Evolutionary conservation across 768 basidiomycete genomes (phyloP), one percentile per base, ranked within the genome.

Genomic region (Dentipellis fragilis): DNA sequence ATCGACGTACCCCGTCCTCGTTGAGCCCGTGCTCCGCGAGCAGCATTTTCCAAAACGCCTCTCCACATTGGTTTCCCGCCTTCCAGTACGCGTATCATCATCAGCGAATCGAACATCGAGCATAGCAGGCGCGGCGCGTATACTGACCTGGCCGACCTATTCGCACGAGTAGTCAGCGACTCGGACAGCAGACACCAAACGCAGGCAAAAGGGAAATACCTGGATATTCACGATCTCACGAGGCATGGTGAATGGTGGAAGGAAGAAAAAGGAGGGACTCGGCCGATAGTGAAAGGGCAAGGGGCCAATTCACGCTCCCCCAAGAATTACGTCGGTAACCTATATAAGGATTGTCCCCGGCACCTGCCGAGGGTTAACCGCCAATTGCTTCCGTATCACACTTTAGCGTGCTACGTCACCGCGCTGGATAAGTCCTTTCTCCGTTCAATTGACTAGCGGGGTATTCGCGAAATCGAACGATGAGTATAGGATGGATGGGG

Each of bases 1-100:
- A 23, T 23, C 14, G 29, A 29, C 77, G 52, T 63, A 92, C 88
- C 66, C 89, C 87, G 11, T 75, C 71, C 19, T 80, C 70, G 64
- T 87, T 83, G 51, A 93, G 75, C 0, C 91, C 92, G 68, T 93
- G 92, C 71, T 93, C 90, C 14, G 82, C 80, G 21, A 96, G 76
- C 55, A 95, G 80, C 79, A 86, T 84, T 57, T 85, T 76, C 93
- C 93, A 96, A 69, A 95, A 98, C 47, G 79, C 78, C 64, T 89
- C 87, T 52, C 92, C 91, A 46, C 89, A 80, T 70, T 85, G 84
- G 64, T 85, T 87, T 59, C 85, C 83, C 29, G 85, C 85, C 81
- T 84, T 59, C 52, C 45, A 52, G 58, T 57, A 58, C 55, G 58
- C 53, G 60, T 54, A 51, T 42, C 16, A 39, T 42, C n/a, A 16